phyloP scores from a whole-genome alignment of 78 protist genomes.

The Dictyostelium capitatum region DNA sequence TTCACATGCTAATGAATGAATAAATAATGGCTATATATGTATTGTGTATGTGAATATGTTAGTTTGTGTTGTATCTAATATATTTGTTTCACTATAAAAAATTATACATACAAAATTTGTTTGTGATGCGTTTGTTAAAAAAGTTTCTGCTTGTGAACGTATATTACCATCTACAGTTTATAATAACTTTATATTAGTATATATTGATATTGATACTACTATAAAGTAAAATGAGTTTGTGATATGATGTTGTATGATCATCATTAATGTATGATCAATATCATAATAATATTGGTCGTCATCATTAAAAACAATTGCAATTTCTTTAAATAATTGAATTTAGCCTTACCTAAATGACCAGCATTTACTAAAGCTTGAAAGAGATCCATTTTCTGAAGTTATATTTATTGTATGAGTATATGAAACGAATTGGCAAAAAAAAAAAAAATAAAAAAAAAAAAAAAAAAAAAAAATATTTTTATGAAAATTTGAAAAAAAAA shows the following conservation, averaged over 20 bases:
- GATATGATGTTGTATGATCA: not conserved
- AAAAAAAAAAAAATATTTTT: not conserved
- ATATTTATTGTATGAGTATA: not conserved
- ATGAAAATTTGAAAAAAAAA: not conserved
- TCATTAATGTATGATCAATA: too few relatives aligned
- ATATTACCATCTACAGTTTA: not conserved
- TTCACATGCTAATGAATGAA: slow-evolving; percentile 27
- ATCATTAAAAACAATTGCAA: not conserved
- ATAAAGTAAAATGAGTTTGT: not conserved
- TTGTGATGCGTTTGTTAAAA: not conserved
- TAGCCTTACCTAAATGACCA: not conserved
- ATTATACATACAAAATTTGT: slow-evolving; percentile 8
- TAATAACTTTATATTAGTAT: not conserved
- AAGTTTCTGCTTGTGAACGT: slow-evolving; percentile 15
- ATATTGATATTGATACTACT: not conserved
- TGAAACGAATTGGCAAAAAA: not conserved
- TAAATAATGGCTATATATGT: slow-evolving; percentile 3
- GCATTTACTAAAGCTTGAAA: slow-evolving; percentile 12
- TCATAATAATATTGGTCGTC: not conserved
- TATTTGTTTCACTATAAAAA: not conserved
- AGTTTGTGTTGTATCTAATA: not conserved
- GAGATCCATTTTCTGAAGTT: slow-evolving; percentile 1
- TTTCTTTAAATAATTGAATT: not conserved
- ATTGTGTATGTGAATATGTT: not conserved
- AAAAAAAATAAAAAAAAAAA: not conserved